phyloP scores from a whole-genome alignment of 2,329 filamentous ascomycete species.

The Onygena corvina region DNA sequence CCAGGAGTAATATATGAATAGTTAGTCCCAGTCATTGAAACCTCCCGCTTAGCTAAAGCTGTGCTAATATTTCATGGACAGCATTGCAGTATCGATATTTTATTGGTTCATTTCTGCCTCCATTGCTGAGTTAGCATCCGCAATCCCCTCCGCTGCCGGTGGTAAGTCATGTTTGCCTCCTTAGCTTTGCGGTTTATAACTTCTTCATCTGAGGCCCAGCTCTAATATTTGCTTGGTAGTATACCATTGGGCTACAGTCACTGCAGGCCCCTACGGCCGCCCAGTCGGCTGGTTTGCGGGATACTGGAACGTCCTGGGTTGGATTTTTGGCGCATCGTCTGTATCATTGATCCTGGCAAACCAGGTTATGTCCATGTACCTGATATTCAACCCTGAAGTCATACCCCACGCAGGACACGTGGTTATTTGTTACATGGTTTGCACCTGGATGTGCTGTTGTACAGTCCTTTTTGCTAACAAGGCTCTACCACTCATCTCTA shows the following conservation, averaged over 20 bases:
- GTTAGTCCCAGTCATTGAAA: conserved; percentile 18
- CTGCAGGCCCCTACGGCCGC: conserved; percentile 45
- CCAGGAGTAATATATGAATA: conserved; percentile 54
- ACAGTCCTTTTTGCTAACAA: conserved; percentile 48
- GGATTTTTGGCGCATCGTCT: conserved; percentile 51
- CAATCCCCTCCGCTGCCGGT: conserved; percentile 49
- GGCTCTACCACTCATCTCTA: conserved; percentile 41
- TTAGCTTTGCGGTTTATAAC: background rate
- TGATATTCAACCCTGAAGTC: conserved; percentile 45
- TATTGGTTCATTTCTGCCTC: conserved; percentile 49
- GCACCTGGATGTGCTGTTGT: conserved; percentile 43
- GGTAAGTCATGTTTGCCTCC: conserved; percentile 22
- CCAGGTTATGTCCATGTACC: conserved; percentile 50
- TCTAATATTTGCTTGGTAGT: conserved; percentile 24
- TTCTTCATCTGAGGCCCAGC: background rate
- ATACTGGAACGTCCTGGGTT: conserved; percentile 38
- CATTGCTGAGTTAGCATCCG: conserved; percentile 49
- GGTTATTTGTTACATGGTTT: conserved; percentile 46
- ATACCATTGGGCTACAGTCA: conserved; percentile 51
- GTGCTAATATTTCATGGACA: conserved; percentile 13
- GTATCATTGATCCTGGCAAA: conserved; percentile 49
- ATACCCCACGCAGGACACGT: conserved; percentile 45
- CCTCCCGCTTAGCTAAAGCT: background rate
- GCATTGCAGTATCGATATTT: conserved; percentile 37
- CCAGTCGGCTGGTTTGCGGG: conserved; percentile 38